These are phyloP conservation scores for Beauveria varroae DNA, from an alignment of 2,329 filamentous ascomycete genomes.

Conservation along the genomic window DNA sequence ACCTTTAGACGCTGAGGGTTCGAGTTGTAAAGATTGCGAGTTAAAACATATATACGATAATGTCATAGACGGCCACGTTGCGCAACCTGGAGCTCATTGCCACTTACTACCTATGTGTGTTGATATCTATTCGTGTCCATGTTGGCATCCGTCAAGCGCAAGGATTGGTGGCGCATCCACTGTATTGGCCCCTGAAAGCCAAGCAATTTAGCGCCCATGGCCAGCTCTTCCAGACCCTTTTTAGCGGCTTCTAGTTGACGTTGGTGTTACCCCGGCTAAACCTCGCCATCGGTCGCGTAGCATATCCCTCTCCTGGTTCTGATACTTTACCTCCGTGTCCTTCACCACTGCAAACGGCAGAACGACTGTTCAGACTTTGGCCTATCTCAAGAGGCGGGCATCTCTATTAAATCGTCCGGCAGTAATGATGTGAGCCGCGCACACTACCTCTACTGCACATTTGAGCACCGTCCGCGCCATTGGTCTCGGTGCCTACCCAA, in stretches of 20 bases:
- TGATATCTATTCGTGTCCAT: no score
- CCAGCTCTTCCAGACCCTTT: neutral
- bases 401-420: neutral
- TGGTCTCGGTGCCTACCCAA: slow-evolving; percentile 1
- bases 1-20: slow-evolving; percentile 16
- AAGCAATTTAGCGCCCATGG: neutral
- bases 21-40: neutral
- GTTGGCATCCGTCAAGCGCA: no score
- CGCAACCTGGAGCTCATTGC: no score
- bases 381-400: neutral
- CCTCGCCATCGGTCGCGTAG: slow-evolving; percentile 1
- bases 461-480: neutral
- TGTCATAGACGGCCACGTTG: neutral
- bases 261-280: slow-evolving; percentile 6
- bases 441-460: neutral
- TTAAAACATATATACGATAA: neutral
- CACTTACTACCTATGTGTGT: no score
- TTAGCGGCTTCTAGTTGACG: neutral
- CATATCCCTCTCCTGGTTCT: neutral
- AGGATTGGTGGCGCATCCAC: neutral
- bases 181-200: neutral
- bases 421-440: slow-evolving; percentile 2
- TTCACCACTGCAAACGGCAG: neutral
- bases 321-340: neutral
- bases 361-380: neutral